Base-by-base conservation (phyloP, 345 rosid species). In the Melaleuca alternifolia region DNA sequence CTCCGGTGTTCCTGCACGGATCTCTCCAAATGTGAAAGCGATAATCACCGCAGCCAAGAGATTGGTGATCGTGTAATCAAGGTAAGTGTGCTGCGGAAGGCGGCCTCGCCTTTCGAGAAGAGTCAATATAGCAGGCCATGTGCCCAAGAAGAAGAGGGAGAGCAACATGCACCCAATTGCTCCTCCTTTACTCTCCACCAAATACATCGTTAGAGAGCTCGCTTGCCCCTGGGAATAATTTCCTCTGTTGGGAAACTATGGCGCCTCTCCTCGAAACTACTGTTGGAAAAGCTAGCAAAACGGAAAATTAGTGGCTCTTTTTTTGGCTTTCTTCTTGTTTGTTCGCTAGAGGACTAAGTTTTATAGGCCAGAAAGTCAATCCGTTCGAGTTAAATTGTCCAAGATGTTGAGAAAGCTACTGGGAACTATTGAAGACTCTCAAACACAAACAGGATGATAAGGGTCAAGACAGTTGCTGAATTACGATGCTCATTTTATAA, bases 71-170 rank as follows among this genome's bases (percentile, higher is more conserved):
- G 98, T 91, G 81, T 94, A 96, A 91, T 96, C 98, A 26, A 95
- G 98, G 88, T 94, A 96, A 85, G 98, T 95, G 82, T 96, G 98
- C 83, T 95, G 99, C 85, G 99, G 98, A 84, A 94, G 98, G 33
- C 98, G 95, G 6, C 98, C 99, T 44, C 96, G 91, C 65, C 98
- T 88, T 89, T 96, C 98, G 12, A 96, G 92, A 16, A 95, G 94
- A 85, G 96, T 93, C 88, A 96, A 54, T 54, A 95, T 21, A 86
- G 96, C 99, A 85, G 98, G 99, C 97, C 97, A 96, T 86, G 98
- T 95, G 37, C 99, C 98, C 86, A 96, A 87, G 89, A 94, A 95
- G 83, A 93, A 84, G 53, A 96, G 89, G 79, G 97, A 91, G 11
- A 95, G 89, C 79, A 93, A 84, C 94, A 95, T 92, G 84, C 99